A percentile compares a stretch with the other conserved stretches of the same genome.
Evolutionary conservation across 2,329 filamentous ascomycete species (phyloP).

Genomic region (Ploettnerulaceae sp.): DNA sequence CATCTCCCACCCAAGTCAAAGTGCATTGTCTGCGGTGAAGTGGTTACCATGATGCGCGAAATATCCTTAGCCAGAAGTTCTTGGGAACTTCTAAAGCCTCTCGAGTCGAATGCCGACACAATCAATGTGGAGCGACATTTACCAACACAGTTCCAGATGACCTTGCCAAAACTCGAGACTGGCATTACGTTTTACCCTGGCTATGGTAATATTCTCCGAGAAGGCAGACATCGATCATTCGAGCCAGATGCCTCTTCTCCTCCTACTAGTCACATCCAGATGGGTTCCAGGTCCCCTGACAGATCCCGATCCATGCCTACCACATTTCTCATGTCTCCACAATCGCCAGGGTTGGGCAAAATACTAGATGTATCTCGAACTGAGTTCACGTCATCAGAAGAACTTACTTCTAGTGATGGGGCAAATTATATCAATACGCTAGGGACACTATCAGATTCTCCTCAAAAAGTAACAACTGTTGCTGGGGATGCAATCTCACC

Average conservation of each 20-base stretch:
- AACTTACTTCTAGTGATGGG: slow-evolving; percentile 21
- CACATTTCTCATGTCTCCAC: slow-evolving; percentile 19
- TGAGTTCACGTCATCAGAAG: slow-evolving; percentile 19
- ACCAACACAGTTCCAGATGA: slow-evolving; percentile 35
- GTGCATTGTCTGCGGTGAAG: slow-evolving; percentile 35
- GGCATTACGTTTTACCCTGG: slow-evolving; percentile 19
- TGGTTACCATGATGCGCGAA: slow-evolving; percentile 36
- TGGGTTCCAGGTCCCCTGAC: slow-evolving; percentile 15
- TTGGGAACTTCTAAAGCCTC: slow-evolving; percentile 37
- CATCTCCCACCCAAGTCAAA: slow-evolving; percentile 31
- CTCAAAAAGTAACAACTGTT: not conserved
- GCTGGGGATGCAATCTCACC: slow-evolving; percentile 9
- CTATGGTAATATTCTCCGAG: slow-evolving; percentile 17
- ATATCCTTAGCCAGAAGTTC: slow-evolving; percentile 34
- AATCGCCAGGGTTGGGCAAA: slow-evolving; percentile 18
- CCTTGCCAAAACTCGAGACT: slow-evolving; percentile 31
- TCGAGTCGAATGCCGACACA: slow-evolving; percentile 37
- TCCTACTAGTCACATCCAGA: slow-evolving; percentile 12
- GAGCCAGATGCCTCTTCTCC: slow-evolving; percentile 16
- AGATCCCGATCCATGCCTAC: slow-evolving; percentile 19
- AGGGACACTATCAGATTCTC: slow-evolving; percentile 3
- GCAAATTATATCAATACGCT: slow-evolving; percentile 10
- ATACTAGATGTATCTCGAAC: slow-evolving; percentile 17
- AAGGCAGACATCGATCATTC: slow-evolving; percentile 7
- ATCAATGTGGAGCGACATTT: slow-evolving; percentile 38